Base-by-base conservation (phyloP, 2,329 filamentous ascomycete species). In the Trichoderma sp. region DNA sequence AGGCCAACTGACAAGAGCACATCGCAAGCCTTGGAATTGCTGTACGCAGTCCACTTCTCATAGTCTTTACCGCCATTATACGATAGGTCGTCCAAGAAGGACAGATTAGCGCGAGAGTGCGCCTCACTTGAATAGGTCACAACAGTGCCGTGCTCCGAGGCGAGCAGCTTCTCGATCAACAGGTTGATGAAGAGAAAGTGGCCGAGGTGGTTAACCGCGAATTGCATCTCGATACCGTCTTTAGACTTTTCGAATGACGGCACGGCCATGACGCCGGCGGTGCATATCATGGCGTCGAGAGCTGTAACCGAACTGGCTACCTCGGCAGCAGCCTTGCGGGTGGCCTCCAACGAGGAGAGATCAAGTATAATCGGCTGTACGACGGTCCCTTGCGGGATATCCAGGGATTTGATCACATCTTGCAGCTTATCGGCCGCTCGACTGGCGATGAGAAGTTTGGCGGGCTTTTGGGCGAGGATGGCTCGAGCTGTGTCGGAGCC, bases 281-380 rank as follows among this genome's bases (percentile, higher is more conserved):
- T 83, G 71, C 82, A 81, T 67, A 84, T 72, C 12, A 84, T 67
- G 22, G 83, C 76, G 6, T 73, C 64, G 72, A 79, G 78, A 4
- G 60, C 68, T 53, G 25, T 61, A 50, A 64, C 66, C 66, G 10
- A 35, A 29, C 15, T 68, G 65, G 1, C 63, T 0, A 81, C 78
- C 1, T 78, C 77, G 0, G 72, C 70, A 0, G 80, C 81, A 1
- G 79, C 78, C 3, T 73, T 69, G 22, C 78, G 76, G 22, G 82
- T 78, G 1, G 76, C 73, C 13, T 72, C 72, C 53, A 78, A 76
- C 29, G 74, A 77, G 4, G 76, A 75, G 15, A 84, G 76, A 66
- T 84, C 79, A 7, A 83, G 70, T 1, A 72, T 27, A 1, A 81
- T 71, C 2, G 73, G 34, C 22, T 76, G 75, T 0, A 75, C 73